Conservation (phyloP, 2,329 filamentous ascomycete genomes). For the Penicillium sp. region DNA sequence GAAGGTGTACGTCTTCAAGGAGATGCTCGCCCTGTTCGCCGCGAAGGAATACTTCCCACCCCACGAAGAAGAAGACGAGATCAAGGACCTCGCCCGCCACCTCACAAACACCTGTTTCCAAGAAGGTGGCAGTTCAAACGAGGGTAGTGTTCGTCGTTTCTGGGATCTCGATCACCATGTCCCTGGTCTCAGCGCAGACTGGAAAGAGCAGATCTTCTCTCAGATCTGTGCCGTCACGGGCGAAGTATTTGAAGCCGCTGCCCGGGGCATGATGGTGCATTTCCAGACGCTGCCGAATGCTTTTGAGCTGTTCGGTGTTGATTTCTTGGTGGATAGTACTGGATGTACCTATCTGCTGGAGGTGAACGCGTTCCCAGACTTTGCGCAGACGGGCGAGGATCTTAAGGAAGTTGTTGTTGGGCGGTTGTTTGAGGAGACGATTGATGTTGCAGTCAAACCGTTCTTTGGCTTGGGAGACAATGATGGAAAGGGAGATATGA, state of each 20-base stretch:
- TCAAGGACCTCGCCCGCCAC: constrained; percentile 68
- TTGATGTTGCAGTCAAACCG: constrained; percentile 64
- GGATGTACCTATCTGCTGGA: constrained; percentile 77
- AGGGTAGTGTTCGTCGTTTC: constrained; percentile 72
- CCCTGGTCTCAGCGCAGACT: constrained; percentile 35
- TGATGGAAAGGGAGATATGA: constrained; percentile 32
- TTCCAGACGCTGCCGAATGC: constrained; percentile 87
- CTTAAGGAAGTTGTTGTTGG: constrained; percentile 67
- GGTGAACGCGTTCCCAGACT: constrained; percentile 95
- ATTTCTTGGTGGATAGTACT: constrained; percentile 75
- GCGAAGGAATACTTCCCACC: constrained; percentile 71
- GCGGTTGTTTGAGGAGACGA: constrained; percentile 73
- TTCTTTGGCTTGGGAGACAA: constrained; percentile 60
- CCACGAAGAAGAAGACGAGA: constrained; percentile 39
- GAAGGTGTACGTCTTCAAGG: constrained; percentile 79
- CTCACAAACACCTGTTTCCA: constrained; percentile 97
- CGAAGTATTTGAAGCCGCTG: constrained; percentile 83
- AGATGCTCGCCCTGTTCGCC: constrained; percentile 93
- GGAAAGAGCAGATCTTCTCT: constrained; percentile 64
- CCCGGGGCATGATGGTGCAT: constrained; percentile 79
- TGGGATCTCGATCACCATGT: constrained; percentile 62
- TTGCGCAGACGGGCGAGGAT: constrained; percentile 81
- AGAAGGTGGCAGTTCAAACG: constrained; percentile 52
- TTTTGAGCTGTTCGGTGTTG: constrained; percentile 89
- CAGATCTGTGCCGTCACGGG: constrained; percentile 75